Evolutionary conservation across 345 rosid species (phyloP).

Genomic region (Pistacia vera): DNA sequence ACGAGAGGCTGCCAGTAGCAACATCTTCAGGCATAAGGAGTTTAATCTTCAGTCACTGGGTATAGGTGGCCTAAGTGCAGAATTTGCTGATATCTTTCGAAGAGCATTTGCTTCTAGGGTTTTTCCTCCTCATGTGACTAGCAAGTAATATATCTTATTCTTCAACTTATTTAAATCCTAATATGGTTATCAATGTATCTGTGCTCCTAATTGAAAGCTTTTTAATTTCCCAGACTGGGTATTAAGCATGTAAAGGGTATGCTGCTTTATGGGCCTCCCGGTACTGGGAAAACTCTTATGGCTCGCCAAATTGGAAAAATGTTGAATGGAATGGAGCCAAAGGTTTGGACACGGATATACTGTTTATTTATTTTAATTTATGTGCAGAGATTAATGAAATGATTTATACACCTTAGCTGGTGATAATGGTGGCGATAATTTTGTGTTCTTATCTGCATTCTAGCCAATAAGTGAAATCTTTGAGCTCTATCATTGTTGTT

Average conservation of each 20-base stretch:
- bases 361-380: not conserved
- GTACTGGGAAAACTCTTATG: conserved; percentile 98
- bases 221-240: conserved; percentile 78
- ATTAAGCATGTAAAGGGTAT: conserved; percentile 98
- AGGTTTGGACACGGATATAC: conserved; percentile 50
- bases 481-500: not conserved
- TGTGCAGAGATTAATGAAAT: not conserved
- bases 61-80: conserved; percentile 98
- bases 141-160: conserved; percentile 55
- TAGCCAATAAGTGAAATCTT: not conserved
- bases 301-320: conserved; percentile 99
- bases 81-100: conserved; percentile 97
- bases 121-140: conserved; percentile 94
- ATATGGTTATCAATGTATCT: conserved; percentile 9
- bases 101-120: conserved; percentile 99
- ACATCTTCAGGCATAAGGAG: conserved; percentile 89
- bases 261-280: conserved; percentile 98
- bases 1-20: conserved; percentile 98
- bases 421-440: not conserved
- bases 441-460: not conserved
- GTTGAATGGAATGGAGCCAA: conserved; percentile 98
- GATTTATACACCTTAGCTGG: not conserved
- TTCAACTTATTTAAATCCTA: conserved; percentile 19
- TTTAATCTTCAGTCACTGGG: conserved; percentile 94
- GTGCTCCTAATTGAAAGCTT: conserved; percentile 22